Base-by-base conservation (phyloP, 108 stramenopile species). In the Cyclotella cryptica region DNA sequence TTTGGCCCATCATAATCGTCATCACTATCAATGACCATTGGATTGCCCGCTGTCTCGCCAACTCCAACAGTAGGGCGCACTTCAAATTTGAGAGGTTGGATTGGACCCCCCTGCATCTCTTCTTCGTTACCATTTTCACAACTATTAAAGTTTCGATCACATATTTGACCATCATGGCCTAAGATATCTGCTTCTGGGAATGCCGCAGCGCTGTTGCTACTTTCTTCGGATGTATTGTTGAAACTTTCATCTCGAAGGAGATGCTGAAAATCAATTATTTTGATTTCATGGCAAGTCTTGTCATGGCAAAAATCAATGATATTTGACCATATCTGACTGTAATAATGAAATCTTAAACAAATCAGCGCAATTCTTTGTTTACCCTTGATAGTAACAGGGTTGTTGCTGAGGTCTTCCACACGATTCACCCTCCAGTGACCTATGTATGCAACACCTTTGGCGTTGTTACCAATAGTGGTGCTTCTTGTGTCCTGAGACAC, bases 371-470 rank as follows among this genome's bases (percentile, higher is more conserved):
- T 26, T 57, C 55, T 57, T 24, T 57, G 22, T 21, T 3, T 12
- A 57, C 24, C 24, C 55, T 57, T 57, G 19, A 19, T 51, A 1
- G 6, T 13, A 8, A 57, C 24, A 12, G n/a, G 22, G 6, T 24
- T 57, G 12, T 26, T 3, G 3, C 12, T 8, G 21, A 55, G 22
- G 18, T 70, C 27, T 17, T 70, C 69, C 49, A 70, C 53, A 18
- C 40, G n/a, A 3, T 0, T 21, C 29, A 70, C 40, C 26, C 44
- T 72, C 71, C 71, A 72, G 45, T 72, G 71, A 19, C 71, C 71
- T 14, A 72, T 24, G 46, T 72, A 72, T 26, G 26, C 51, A 24
- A 72, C 71, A 14, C 41, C 71, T 19, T 17, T 59, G 3, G 47
- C 41, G 11, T 4, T 55, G 3, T 5, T 42, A 35, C 18, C 61